These are phyloP conservation scores for Phascolomyces articulosus DNA, from an alignment of 371 early-diverging fungal species.

Conservation along the genomic window DNA sequence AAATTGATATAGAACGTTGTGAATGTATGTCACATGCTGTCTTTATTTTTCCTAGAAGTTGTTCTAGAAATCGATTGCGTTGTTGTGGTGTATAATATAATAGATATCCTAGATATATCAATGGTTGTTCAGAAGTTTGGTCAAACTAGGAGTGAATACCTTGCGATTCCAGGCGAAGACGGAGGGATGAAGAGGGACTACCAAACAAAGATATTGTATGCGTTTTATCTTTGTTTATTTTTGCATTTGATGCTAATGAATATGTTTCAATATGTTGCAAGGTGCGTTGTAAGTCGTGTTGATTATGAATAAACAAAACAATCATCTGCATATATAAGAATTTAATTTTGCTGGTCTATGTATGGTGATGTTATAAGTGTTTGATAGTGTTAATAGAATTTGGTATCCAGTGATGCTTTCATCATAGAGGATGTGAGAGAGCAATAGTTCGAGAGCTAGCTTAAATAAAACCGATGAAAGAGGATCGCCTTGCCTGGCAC, in stretches of 20 bases:
- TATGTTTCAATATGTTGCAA: not conserved
- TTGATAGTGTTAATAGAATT: not conserved
- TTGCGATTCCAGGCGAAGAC: not conserved
- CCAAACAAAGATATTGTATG: constrained; percentile 4
- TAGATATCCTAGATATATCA: not conserved
- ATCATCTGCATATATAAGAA: constrained; percentile 14
- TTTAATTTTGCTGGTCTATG: not conserved
- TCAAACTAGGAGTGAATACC: not conserved
- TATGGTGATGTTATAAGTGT: no score
- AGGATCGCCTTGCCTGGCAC: constrained; percentile 20
- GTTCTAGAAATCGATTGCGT: not conserved
- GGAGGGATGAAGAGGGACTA: not conserved
- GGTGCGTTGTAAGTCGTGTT: not conserved
- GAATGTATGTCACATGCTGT: not conserved
- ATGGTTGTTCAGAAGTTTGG: not conserved
- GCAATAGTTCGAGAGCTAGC: constrained; percentile 23
- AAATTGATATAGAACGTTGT: not conserved
- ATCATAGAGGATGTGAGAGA: constrained; percentile 6
- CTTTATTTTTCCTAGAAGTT: not conserved
- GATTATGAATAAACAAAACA: not conserved
- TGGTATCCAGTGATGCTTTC: not conserved
- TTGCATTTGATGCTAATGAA: constrained; percentile 5
- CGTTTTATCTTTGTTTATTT: constrained; percentile 8
- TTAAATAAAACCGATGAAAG: constrained; percentile 23
- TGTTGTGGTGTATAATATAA: not conserved